These are phyloP conservation scores for Euphrasia arctica DNA, from an alignment of 305 asterid species.

Conservation along the genomic window DNA sequence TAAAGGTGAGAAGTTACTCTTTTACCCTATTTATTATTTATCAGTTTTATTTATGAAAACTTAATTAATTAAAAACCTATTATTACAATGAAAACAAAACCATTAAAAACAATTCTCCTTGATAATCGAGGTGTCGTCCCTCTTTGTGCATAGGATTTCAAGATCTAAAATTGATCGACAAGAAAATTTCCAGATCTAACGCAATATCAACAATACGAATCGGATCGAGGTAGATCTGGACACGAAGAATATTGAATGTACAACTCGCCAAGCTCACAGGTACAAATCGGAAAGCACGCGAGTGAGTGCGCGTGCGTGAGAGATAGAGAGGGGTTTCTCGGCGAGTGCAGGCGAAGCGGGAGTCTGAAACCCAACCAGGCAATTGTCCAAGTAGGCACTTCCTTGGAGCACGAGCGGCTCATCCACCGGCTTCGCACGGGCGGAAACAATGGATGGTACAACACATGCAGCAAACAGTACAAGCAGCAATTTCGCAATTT, in stretches of 20 bases:
- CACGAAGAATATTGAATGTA: not conserved
- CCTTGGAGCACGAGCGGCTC: slow-evolving; percentile 45
- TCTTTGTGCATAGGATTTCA: slow-evolving; percentile 41
- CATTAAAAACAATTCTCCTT: not conserved
- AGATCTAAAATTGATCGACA: not conserved
- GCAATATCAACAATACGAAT: not conserved
- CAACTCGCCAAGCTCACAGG: too few relatives aligned
- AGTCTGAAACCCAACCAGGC: slow-evolving; percentile 79
- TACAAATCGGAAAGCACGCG: not conserved
- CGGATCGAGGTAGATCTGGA: slow-evolving; percentile 21
- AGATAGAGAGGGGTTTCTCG: slow-evolving; percentile 30
- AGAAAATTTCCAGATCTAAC: slow-evolving; percentile 27
- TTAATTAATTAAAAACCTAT: too few relatives aligned
- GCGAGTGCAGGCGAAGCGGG: slow-evolving; percentile 43
- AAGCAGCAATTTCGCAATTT: slow-evolving; percentile 45
- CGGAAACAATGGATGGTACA: slow-evolving; percentile 40
- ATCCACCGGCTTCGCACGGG: not conserved
- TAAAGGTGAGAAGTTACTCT: too few relatives aligned
- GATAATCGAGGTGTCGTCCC: slow-evolving; percentile 14
- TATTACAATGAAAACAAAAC: too few relatives aligned
- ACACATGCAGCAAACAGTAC: slow-evolving; percentile 40
- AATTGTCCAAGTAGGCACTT: slow-evolving; percentile 63
- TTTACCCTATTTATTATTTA: too few relatives aligned
- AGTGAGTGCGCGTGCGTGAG: not conserved
- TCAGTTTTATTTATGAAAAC: too few relatives aligned